phyloP scores from a whole-genome alignment of 2,329 filamentous ascomycete genomes.

The Aureobasidium sp. region DNA sequence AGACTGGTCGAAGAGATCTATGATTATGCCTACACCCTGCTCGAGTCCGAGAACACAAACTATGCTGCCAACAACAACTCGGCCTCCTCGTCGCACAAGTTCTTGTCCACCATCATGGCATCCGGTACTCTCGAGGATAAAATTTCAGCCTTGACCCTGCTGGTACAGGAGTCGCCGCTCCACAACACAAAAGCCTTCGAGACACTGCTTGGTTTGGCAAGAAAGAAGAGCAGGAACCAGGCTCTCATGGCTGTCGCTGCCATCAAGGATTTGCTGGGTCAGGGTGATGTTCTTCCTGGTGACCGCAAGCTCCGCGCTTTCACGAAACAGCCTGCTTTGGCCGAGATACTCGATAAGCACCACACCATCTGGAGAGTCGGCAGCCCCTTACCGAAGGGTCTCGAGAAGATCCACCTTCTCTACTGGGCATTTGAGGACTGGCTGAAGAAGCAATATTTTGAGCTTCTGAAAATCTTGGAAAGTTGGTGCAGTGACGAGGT shows the following conservation, averaged over 20 bases:
- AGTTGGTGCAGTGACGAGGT: constrained; percentile 93
- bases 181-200: constrained; percentile 90
- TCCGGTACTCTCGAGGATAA: constrained; percentile 96
- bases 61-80: constrained; percentile 67
- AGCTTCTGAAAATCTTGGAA: constrained; percentile 84
- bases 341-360: constrained; percentile 61
- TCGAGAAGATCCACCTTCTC: constrained; percentile 73
- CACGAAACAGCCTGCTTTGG: constrained; percentile 67
- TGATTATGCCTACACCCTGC: constrained; percentile 63
- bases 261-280: constrained; percentile 87
- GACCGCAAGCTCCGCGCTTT: constrained; percentile 78
- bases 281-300: constrained; percentile 74
- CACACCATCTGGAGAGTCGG: constrained; percentile 58
- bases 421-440: constrained; percentile 92
- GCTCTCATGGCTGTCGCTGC: constrained; percentile 89
- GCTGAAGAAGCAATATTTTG: constrained; percentile 90
- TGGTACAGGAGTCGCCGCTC: constrained; percentile 90
- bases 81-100: constrained; percentile 84
- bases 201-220: constrained; percentile 71
- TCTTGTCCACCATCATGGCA: constrained; percentile 93
- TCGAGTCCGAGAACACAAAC: constrained; percentile 68
- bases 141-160: constrained; percentile 86
- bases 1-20: constrained; percentile 53
- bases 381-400: constrained; percentile 64
- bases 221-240: constrained; percentile 87